A percentile compares a stretch with the other conserved stretches of the same genome.
These are phyloP conservation scores for Blastomyces gilchristii DNA, from an alignment of 2,329 filamentous ascomycete genomes.

Conservation along the genomic window DNA sequence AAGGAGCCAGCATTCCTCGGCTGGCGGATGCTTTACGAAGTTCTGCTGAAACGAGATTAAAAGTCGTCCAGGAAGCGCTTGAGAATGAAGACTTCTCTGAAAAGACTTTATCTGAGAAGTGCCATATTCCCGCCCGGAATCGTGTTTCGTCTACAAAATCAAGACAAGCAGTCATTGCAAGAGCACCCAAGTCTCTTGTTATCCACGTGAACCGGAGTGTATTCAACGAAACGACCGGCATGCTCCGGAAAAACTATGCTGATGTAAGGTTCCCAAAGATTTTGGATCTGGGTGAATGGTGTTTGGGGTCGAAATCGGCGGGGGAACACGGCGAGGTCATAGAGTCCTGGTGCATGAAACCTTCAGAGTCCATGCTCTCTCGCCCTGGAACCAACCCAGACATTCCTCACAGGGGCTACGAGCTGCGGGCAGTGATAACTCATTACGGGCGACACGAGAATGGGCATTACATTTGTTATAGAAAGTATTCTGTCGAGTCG, in stretches of 20 bases:
- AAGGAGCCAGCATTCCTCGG: slow-evolving; percentile 19
- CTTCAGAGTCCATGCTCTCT: slow-evolving; percentile 63
- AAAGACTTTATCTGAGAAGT: slow-evolving; percentile 51
- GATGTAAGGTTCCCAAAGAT: slow-evolving; percentile 63
- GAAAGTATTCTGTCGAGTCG: slow-evolving; percentile 49
- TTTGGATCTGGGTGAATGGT: slow-evolving; percentile 77
- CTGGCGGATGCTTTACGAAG: slow-evolving; percentile 30
- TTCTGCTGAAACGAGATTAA: slow-evolving; percentile 46
- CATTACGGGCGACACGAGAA: slow-evolving; percentile 89
- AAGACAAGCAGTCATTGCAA: slow-evolving; percentile 74
- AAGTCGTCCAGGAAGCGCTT: slow-evolving; percentile 58
- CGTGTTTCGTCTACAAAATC: slow-evolving; percentile 74
- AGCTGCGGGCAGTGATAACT: slow-evolving; percentile 72
- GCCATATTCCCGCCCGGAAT: slow-evolving; percentile 56
- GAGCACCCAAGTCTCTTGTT: slow-evolving; percentile 68
- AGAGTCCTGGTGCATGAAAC: slow-evolving; percentile 62
- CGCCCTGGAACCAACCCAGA: slow-evolving; percentile 47
- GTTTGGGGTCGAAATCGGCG: slow-evolving; percentile 50
- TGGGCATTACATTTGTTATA: slow-evolving; percentile 89
- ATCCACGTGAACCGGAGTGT: slow-evolving; percentile 87
- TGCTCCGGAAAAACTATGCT: slow-evolving; percentile 73
- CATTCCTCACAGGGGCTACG: slow-evolving; percentile 47
- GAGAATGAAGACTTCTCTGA: slow-evolving; percentile 73
- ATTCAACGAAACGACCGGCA: slow-evolving; percentile 73
- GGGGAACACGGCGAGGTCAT: slow-evolving; percentile 29